Conservation (phyloP, 2,329 filamentous ascomycete genomes). For the Xylariales sp. region DNA sequence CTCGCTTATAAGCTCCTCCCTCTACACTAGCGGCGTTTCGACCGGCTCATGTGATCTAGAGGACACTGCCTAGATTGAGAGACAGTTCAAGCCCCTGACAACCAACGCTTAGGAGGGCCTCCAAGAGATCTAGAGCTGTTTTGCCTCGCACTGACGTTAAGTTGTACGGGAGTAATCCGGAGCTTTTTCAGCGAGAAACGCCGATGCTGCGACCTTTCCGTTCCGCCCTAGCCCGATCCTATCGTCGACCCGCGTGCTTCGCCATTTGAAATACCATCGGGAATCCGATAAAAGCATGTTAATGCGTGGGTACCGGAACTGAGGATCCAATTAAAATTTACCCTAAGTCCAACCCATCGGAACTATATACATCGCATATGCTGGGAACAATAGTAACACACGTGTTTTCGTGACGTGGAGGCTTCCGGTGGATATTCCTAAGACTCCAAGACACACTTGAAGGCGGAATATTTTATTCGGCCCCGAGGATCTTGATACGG, state of each 20-base stretch:
- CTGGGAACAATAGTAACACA: not conserved
- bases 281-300: not conserved
- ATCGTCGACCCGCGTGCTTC: slow-evolving; percentile 3
- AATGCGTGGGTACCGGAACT: slow-evolving; percentile 1
- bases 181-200: slow-evolving; percentile 31
- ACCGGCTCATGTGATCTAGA: not conserved
- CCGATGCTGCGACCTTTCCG: slow-evolving; percentile 33
- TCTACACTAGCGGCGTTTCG: not conserved
- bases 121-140: slow-evolving; percentile 1
- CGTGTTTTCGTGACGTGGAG: slow-evolving; percentile 11
- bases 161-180: slow-evolving; percentile 30
- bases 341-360: not conserved
- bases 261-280: slow-evolving; percentile 20
- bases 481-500: slow-evolving; percentile 6
- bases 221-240: slow-evolving; percentile 13
- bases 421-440: slow-evolving; percentile 3
- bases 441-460: slow-evolving; percentile 3
- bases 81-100: not conserved
- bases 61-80: not conserved
- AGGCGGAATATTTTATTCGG: slow-evolving; percentile 7
- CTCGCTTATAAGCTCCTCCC: too few species aligned
- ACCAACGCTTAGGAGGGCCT: not conserved
- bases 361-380: not conserved
- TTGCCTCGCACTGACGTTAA: not conserved
- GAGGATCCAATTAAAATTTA: slow-evolving; percentile 1